Evolutionary conservation across 2,329 filamentous ascomycete genomes (phyloP).

Genomic region (Hymenoscyphus fraxineus): DNA sequence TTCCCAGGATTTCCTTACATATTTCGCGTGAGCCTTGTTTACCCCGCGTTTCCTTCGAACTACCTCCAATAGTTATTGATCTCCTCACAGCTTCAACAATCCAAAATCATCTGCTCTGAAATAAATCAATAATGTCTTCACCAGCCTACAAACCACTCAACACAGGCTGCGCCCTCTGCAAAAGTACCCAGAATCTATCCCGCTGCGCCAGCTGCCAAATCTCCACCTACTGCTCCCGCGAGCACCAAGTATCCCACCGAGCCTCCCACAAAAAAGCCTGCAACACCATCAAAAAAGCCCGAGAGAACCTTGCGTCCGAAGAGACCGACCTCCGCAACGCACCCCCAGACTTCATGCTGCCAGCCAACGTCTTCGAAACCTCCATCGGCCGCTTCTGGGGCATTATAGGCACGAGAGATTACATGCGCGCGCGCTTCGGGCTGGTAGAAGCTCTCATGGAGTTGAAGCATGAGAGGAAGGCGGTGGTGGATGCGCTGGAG

Average conservation of each 20-base stretch:
- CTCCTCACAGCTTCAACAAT: too few relatives aligned
- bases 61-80: too few relatives aligned
- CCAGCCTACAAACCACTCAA: not conserved
- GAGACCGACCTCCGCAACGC: slow-evolving; percentile 38
- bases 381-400: slow-evolving; percentile 43
- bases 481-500: slow-evolving; percentile 38
- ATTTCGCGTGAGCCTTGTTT: too few relatives aligned
- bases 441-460: slow-evolving; percentile 36
- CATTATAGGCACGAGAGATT: slow-evolving; percentile 40
- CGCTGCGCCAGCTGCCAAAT: slow-evolving; percentile 43
- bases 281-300: slow-evolving; percentile 36
- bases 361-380: slow-evolving; percentile 38
- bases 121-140: too few relatives aligned
- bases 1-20: too few relatives aligned
- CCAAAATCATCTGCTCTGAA: too few relatives aligned
- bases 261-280: slow-evolving; percentile 41
- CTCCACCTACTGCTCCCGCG: slow-evolving; percentile 43
- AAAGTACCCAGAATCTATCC: slow-evolving; percentile 28
- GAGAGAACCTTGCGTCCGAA: slow-evolving; percentile 33
- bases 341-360: slow-evolving; percentile 28
- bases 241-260: slow-evolving; percentile 42
- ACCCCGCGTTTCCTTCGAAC: too few relatives aligned
- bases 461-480: slow-evolving; percentile 33
- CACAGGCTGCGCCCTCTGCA: not conserved
- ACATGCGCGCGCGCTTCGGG: slow-evolving; percentile 40